phyloP scores from a whole-genome alignment of 805 yeast species.

The Zygoascus flipseniorum region DNA sequence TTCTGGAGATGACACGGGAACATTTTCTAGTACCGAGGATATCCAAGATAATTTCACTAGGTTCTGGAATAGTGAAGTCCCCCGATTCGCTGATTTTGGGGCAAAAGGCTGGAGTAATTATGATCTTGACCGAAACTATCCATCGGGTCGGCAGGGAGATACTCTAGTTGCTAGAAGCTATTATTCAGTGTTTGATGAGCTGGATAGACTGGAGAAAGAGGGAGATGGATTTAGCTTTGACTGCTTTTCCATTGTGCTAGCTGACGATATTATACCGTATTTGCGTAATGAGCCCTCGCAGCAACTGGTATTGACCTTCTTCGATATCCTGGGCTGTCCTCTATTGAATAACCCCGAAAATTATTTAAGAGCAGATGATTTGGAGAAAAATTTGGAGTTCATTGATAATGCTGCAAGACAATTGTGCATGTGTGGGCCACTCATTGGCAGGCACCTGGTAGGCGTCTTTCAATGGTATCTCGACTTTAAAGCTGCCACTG shows the following conservation, averaged over 20 bases:
- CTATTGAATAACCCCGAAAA: neutral
- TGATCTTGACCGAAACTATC: neutral
- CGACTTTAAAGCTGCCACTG: neutral
- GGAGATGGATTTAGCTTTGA: neutral
- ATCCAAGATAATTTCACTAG: slow-evolving; percentile 4
- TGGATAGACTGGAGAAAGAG: neutral
- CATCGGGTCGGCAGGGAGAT: neutral
- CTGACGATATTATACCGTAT: slow-evolving; percentile 14
- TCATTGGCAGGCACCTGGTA: no score
- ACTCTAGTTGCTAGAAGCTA: neutral
- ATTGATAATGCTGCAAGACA: neutral
- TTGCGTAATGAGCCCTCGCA: slow-evolving; percentile 6
- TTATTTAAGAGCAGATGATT: neutral
- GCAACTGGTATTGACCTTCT: neutral
- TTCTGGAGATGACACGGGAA: neutral
- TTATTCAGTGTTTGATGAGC: neutral
- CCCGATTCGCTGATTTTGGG: slow-evolving; percentile 18
- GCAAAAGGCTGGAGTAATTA: slow-evolving; percentile 11
- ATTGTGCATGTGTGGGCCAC: neutral
- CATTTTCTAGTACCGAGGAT: neutral
- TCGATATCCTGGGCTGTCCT: slow-evolving; percentile 12
- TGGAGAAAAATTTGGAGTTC: neutral
- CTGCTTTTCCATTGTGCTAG: slow-evolving; percentile 8
- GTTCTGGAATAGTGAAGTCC: slow-evolving; percentile 17
- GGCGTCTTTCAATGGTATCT: neutral